These are phyloP conservation scores for Lycium ferocissimum DNA, from an alignment of 257 asterid genomes.

Conservation along the genomic window DNA sequence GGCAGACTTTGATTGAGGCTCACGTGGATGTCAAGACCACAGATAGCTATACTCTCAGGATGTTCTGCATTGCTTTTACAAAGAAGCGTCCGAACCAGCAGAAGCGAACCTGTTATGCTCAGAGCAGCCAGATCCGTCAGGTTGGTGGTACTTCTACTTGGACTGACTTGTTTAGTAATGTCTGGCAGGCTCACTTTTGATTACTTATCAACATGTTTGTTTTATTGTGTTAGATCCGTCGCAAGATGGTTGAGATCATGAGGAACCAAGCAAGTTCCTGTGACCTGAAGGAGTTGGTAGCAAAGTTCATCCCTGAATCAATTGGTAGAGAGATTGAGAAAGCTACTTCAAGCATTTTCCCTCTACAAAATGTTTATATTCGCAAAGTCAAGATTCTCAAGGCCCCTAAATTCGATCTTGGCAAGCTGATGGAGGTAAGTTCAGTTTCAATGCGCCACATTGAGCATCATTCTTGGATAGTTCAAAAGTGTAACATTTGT, in stretches of 20 bases:
- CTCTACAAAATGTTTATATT: slow-evolving; percentile 66
- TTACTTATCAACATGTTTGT: not conserved
- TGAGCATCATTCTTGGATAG: not conserved
- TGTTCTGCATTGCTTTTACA: slow-evolving; percentile 73
- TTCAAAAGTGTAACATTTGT: not conserved
- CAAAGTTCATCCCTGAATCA: slow-evolving; percentile 66
- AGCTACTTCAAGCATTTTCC: slow-evolving; percentile 66
- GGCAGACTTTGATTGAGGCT: slow-evolving; percentile 72
- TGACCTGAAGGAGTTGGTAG: slow-evolving; percentile 63
- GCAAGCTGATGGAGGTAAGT: slow-evolving; percentile 67
- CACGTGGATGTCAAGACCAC: slow-evolving; percentile 78
- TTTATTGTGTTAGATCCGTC: slow-evolving; percentile 49
- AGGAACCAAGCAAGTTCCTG: slow-evolving; percentile 63
- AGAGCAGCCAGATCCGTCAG: slow-evolving; percentile 71
- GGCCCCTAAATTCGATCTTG: slow-evolving; percentile 72
- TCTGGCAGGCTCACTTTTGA: not conserved
- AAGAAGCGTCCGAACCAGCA: slow-evolving; percentile 80
- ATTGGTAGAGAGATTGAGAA: slow-evolving; percentile 74
- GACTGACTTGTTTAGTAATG: not conserved
- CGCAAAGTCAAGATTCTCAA: slow-evolving; percentile 73
- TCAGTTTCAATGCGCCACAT: not conserved
- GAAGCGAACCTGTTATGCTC: slow-evolving; percentile 71
- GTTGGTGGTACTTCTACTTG: slow-evolving; percentile 34
- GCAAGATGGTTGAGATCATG: slow-evolving; percentile 74
- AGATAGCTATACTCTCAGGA: slow-evolving; percentile 60